Base-by-base conservation (phyloP, 2,329 filamentous ascomycete genomes). In the Kalaharituber pfeilii region DNA sequence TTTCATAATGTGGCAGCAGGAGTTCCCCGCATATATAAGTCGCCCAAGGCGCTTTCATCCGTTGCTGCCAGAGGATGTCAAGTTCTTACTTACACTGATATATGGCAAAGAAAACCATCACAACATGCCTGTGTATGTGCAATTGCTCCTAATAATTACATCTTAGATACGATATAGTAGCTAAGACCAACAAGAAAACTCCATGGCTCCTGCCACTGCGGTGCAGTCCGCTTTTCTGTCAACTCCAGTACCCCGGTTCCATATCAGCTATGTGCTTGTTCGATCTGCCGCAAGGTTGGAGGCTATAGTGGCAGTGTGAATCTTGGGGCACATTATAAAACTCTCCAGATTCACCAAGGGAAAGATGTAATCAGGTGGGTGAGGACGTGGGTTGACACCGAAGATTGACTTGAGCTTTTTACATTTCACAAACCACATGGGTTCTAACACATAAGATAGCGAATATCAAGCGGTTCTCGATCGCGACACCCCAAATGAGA, bases 151-250 rank as follows among this genome's bases (percentile, higher is more conserved):
- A n/a, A n/a, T n/a, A n/a, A n/a, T n/a, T n/a, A n/a, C n/a, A n/a
- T n/a, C n/a, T n/a, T n/a, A n/a, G n/a, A n/a, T n/a, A n/a, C n/a
- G n/a, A n/a, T n/a, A n/a, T n/a, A n/a, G n/a, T n/a, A n/a, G n/a
- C 7, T 11, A 13, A 49, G 55, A 54, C 33, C 20, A 2, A 39
- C 33, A 39, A 73, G 71, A 67, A 68, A 68, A 60, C 69, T 73
- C 6, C 63, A 72, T 56, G 72, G 72, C 60, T 72, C 70, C 61
- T 74, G 71, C 64, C 72, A 73, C 61, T 73, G 71, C 59, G 71
- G 72, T 51, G 64, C 65, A 33, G 64, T 73, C n/a, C 66, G 72
- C 63, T 74, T 73, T 58, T 67, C 65, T 3, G 63, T 73, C 6
- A 60, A 72, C 52, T 73, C 70, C 2, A 65, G 69, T 29, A 73